Evolutionary conservation across 768 basidiomycete species (phyloP), one percentile per base, ranked within the genome.

Genomic region (Tricholoma sp.): DNA sequence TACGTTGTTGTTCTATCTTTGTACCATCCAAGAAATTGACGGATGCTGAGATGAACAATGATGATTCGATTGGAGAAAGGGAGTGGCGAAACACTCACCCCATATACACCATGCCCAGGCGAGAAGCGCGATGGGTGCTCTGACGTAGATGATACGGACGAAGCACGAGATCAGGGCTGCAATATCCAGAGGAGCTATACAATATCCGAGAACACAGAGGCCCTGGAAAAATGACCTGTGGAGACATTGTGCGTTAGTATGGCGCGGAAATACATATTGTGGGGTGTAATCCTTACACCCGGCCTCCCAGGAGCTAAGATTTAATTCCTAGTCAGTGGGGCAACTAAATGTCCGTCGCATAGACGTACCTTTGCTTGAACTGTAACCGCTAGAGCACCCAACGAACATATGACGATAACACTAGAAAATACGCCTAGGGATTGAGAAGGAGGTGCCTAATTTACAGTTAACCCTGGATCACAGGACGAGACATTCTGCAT

Each of bases 21-120:
- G 94, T 96, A 10, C 96, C 95, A 61, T 94, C 94, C 63, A 98
- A 78, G 74, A 97, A 97, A 71, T 96, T 96, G 50, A 96, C 88
- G 17, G 94, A 89, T 2, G 95, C 94, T 97, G 42, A 18, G 31
- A 18, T 42, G 15, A 28, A 55, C 28, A 41, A 49, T 50, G 37
- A 41, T 33, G 11, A 11, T 42, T 11, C 3, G 8, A 31, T n/a
- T 7, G 12, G 18, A 49, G 37, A 18, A 33, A 57, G 11, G 48
- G 33, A 36, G 20, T 7, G 1, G 10, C 42, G 9, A 9, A 42
- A n/a, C 24, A 70, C 82, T 57, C 66, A 98, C 95, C 96, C 94
- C 94, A 98, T 56, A 97, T 89, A 69, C 88, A 92, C 96, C 96
- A 98, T 36, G 80, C 94, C 89, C 94, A 96, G 11, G 92, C 89